These are phyloP conservation scores for Spatholobus suberectus DNA, from an alignment of 306 rosid species.

Conservation along the genomic window DNA sequence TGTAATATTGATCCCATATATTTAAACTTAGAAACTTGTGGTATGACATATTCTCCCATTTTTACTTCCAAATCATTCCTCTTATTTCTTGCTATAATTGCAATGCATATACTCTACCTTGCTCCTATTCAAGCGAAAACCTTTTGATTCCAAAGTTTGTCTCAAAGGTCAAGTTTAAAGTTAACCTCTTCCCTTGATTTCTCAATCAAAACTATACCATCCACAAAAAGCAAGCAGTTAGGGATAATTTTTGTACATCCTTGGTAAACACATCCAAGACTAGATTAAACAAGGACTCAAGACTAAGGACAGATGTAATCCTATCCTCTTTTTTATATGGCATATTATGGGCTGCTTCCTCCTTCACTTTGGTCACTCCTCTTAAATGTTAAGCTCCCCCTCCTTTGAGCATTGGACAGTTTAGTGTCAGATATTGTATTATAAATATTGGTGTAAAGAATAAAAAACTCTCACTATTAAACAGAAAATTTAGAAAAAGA, in stretches of 20 bases:
- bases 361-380: conserved; percentile 3
- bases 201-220: background rate
- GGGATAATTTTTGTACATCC: background rate
- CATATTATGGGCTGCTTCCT: background rate
- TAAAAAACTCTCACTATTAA: background rate
- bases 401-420: conserved; percentile 20
- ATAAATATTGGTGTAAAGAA: conserved; percentile 19
- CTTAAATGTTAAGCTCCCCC: background rate
- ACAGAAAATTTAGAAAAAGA: conserved; percentile 27
- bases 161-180: background rate
- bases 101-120: background rate
- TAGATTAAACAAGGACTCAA: background rate
- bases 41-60: background rate
- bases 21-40: background rate
- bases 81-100: background rate
- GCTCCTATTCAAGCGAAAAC: background rate
- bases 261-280: background rate
- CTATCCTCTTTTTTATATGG: background rate
- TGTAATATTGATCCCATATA: background rate
- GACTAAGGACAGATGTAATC: background rate
- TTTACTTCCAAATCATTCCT: background rate
- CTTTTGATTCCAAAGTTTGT: background rate
- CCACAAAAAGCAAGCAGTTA: background rate
- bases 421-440: background rate
- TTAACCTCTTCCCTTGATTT: background rate